phyloP scores from a whole-genome alignment of 1,139 yeast species.

The Saccharomycopsis phalli region DNA sequence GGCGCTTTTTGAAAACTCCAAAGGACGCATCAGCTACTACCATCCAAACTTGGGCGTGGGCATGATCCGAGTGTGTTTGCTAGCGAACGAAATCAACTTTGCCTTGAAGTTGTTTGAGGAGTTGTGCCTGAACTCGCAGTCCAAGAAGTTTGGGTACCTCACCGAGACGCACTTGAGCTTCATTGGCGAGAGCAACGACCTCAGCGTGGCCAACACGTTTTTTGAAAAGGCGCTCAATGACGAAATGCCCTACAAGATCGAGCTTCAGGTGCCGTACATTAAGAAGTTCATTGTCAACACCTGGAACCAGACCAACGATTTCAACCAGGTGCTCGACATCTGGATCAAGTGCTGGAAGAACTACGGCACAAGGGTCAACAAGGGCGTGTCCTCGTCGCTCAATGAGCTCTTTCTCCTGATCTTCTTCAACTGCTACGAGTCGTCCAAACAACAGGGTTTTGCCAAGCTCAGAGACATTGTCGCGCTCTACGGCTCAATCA shows the following conservation, averaged over 20 bases:
- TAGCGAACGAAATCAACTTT: slow-evolving; percentile 40
- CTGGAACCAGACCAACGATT: slow-evolving; percentile 47
- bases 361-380: slow-evolving; percentile 55
- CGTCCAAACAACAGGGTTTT: slow-evolving; percentile 48
- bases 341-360: slow-evolving; percentile 58
- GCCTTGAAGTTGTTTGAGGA: slow-evolving; percentile 43
- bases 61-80: slow-evolving; percentile 52
- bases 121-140: slow-evolving; percentile 31
- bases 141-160: slow-evolving; percentile 36
- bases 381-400: slow-evolving; percentile 55
- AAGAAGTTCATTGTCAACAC: slow-evolving; percentile 58
- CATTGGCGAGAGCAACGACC: slow-evolving; percentile 73
- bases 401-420: slow-evolving; percentile 62
- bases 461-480: slow-evolving; percentile 50
- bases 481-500: slow-evolving; percentile 45
- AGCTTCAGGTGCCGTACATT: slow-evolving; percentile 68
- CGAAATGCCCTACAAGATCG: slow-evolving; percentile 64
- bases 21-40: slow-evolving; percentile 28
- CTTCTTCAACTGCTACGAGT: slow-evolving; percentile 54
- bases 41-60: slow-evolving; percentile 49
- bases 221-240: slow-evolving; percentile 60
- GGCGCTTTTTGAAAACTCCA: slow-evolving; percentile 36
- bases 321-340: slow-evolving; percentile 48
- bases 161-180: slow-evolving; percentile 69
- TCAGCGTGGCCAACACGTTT: slow-evolving; percentile 61